Conservation (phyloP, 2,329 filamentous ascomycete species). For the Phoma herbarum region DNA sequence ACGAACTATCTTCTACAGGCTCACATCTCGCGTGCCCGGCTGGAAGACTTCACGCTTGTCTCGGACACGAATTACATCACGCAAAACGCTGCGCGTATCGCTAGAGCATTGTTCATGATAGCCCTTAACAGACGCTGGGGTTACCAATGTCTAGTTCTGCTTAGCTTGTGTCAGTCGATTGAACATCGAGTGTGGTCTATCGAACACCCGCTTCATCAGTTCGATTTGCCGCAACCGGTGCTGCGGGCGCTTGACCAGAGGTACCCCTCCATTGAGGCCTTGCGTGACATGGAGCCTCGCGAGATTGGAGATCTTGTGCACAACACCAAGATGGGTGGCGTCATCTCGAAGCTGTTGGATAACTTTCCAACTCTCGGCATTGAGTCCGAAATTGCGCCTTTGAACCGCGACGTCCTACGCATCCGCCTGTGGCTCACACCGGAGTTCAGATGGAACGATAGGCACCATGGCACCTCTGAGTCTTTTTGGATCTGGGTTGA, state of each 20-base stretch:
- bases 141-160: conserved; percentile 87
- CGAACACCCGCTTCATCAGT: conserved; percentile 93
- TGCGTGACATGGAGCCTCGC: conserved; percentile 91
- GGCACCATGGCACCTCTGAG: conserved; percentile 90
- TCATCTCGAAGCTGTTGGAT: conserved; percentile 80
- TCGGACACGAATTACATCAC: conserved; percentile 96
- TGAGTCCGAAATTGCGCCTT: conserved; percentile 91
- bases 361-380: conserved; percentile 93
- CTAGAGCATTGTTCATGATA: conserved; percentile 95
- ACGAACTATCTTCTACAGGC: conserved; percentile 95
- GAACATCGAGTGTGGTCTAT: conserved; percentile 96
- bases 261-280: conserved; percentile 77
- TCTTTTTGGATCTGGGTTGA: conserved; percentile 99
- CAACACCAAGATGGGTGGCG: conserved; percentile 85
- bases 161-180: conserved; percentile 95
- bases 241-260: conserved; percentile 87
- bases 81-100: conserved; percentile 94
- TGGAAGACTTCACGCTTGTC: conserved; percentile 91
- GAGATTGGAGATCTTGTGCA: conserved; percentile 93
- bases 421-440: conserved; percentile 86
- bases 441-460: conserved; percentile 94
- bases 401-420: conserved; percentile 94
- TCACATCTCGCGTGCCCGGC: conserved; percentile 85
- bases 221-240: conserved; percentile 85
- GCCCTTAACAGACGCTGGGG: conserved; percentile 95